Percentiles rank a stretch among this genome's conserved stretches.
These are phyloP conservation scores for Exophiala sp. DNA, from an alignment of 2,329 filamentous ascomycete species.

Conservation along the genomic window DNA sequence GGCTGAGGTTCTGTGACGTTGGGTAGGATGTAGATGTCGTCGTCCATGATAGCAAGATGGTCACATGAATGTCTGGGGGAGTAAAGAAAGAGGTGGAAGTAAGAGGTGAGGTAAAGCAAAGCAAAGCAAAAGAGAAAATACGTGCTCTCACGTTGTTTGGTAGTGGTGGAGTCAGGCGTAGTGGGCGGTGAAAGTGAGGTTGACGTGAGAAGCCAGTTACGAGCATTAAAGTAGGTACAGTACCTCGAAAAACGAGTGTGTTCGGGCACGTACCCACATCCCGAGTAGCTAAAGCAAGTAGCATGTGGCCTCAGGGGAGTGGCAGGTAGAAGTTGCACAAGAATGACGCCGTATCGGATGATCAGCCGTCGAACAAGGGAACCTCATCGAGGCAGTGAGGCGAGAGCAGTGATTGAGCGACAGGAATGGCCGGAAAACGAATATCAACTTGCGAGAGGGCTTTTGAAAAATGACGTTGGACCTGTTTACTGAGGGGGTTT, in stretches of 20 bases:
- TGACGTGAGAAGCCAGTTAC: too few relatives aligned
- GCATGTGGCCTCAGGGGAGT: slow-evolving; percentile 13
- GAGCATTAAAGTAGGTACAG: too few relatives aligned
- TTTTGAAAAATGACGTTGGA: neutral
- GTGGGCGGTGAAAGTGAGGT: slow-evolving; percentile 5
- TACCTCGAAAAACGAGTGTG: too few relatives aligned
- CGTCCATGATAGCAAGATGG: slow-evolving; percentile 8
- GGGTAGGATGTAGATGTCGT: slow-evolving; percentile 14
- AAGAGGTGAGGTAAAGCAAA: neutral
- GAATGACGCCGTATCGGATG: slow-evolving; percentile 19
- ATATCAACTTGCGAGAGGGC: neutral
- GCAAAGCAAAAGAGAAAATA: neutral
- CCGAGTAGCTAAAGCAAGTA: neutral
- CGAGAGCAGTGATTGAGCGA: neutral
- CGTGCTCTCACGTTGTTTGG: slow-evolving; percentile 1
- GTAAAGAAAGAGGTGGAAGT: neutral
- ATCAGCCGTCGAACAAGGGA: slow-evolving; percentile 10
- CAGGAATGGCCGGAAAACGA: neutral
- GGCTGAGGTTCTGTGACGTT: slow-evolving; percentile 18
- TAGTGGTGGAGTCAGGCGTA: slow-evolving; percentile 1
- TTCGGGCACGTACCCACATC: too few relatives aligned
- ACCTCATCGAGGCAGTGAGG: neutral
- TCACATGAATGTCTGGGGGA: neutral
- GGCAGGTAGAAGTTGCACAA: slow-evolving; percentile 1
- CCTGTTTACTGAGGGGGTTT: slow-evolving; percentile 6